Evolutionary conservation across 1,284 basidiomycete species (phyloP).

Genomic region (Pseudozyma thailandica): DNA sequence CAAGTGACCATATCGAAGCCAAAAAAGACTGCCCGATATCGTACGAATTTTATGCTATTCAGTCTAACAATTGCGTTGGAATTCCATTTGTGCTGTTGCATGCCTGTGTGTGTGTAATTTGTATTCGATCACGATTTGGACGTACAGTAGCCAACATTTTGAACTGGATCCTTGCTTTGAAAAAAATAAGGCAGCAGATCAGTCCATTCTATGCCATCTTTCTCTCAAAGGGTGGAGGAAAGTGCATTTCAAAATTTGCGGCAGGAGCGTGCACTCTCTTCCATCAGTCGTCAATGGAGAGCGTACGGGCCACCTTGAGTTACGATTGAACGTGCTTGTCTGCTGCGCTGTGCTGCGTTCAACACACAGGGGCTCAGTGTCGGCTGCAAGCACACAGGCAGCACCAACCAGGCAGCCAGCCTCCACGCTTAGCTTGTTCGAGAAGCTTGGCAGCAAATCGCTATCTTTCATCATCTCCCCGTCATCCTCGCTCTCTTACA

Average conservation of each 20-base stretch:
- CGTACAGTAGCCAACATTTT: neutral
- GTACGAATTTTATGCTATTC: neutral
- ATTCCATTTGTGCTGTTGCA: neutral
- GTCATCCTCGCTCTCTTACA: neutral
- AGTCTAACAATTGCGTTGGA: constrained; percentile 6
- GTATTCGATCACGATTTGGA: constrained; percentile 11
- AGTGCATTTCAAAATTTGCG: neutral
- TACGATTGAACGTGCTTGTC: neutral
- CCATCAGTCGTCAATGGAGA: neutral
- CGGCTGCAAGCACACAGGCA: neutral
- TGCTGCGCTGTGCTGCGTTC: neutral
- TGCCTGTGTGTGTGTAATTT: neutral
- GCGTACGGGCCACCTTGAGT: constrained; percentile 34
- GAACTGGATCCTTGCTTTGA: neutral
- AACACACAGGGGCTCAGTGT: constrained; percentile 7
- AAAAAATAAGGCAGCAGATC: constrained; percentile 4
- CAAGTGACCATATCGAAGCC: constrained; percentile 1
- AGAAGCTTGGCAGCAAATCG: constrained; percentile 3
- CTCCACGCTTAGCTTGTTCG: neutral
- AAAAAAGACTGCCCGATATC: neutral
- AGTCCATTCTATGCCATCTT: neutral
- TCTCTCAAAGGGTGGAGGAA: constrained; percentile 27
- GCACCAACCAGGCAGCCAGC: too few relatives aligned
- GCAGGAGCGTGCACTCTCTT: constrained; percentile 4
- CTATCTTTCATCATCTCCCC: neutral